Evolutionary conservation across 2,329 filamentous ascomycete genomes (phyloP), one percentile per base, ranked within the genome.

Genomic region (Curvularia eragrostidis): DNA sequence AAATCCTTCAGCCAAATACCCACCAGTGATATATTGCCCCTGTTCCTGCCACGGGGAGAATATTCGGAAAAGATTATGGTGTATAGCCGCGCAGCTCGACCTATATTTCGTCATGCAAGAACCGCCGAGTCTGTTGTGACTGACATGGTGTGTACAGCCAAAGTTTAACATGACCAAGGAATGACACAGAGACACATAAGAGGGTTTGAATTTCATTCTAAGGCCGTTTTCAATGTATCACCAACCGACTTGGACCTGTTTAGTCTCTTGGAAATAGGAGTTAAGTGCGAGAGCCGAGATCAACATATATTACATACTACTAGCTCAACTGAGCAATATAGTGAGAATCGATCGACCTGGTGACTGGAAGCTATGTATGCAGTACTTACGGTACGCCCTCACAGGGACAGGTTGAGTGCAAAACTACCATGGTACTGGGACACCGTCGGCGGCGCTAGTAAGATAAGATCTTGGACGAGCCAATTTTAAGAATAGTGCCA

Each of bases 11-110:
- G 23, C 21, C 48, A 26, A 54, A 47, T 39, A 46, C 54, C 39
- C 46, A 54, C 51, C 39, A 34, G 32, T 13, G 24, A 36, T 50
- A 39, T 43, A 39, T 52, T 34, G 34, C 55, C 39, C 50, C 51
- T 58, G 46, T 50, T 34, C 34, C 24, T 46, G 49, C 32, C 26
- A 51, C 38, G 46, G 48, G 21, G 47, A 54, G 44, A 34, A 48
- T 32, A n/a, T 18, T 8, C 30, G 38, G 24, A 49, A 38, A n/a
- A 43, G 21, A 32, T 30, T 18, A n/a, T 39, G 21, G 50, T n/a
- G 36, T 23, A 48, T 48, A 53, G 30, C 44, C 21, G 32, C n/a
- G 23, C 39, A 53, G 44, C 46, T 41, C 28, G 26, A 41, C 41
- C 30, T 49, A 49, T 49, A 49, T 28, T 3, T 28, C 24, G 21